phyloP scores from a whole-genome alignment of 257 asterid genomes.

The Catharanthus roseus region DNA sequence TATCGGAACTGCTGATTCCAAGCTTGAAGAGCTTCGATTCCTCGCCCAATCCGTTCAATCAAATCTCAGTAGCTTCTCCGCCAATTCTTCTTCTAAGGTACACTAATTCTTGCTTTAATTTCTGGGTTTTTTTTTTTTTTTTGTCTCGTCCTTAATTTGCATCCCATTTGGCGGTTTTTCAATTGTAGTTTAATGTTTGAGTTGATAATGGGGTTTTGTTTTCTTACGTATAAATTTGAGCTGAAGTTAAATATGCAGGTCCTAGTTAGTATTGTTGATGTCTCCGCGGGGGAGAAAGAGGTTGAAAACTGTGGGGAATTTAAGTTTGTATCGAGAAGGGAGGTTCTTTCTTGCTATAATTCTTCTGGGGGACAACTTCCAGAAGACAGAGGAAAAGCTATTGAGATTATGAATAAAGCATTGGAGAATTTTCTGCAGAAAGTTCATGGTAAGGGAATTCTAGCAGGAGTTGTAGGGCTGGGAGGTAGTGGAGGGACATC shows the following conservation, averaged over 20 bases:
- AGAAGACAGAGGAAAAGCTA: conserved; percentile 76
- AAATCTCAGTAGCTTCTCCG: conserved; percentile 44
- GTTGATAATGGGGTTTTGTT: no score
- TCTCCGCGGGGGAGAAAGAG: conserved; percentile 48
- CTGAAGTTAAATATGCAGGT: conserved; percentile 38
- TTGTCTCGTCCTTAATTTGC: neutral
- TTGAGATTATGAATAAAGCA: conserved; percentile 57
- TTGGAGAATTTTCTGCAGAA: conserved; percentile 45
- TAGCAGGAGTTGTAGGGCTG: conserved; percentile 82
- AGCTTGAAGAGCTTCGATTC: conserved; percentile 67
- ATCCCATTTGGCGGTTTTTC: neutral
- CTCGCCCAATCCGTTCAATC: conserved; percentile 54
- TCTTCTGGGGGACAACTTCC: conserved; percentile 49
- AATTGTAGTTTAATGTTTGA: neutral
- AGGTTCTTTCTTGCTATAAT: conserved; percentile 50
- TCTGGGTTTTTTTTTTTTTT: neutral
- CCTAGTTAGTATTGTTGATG: conserved; percentile 68
- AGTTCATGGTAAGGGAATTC: conserved; percentile 33
- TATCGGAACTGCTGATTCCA: conserved; percentile 86
- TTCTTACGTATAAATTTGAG: no score
- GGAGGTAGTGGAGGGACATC: conserved; percentile 99
- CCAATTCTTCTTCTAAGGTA: conserved; percentile 47
- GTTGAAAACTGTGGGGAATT: conserved; percentile 51
- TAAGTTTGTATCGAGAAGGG: conserved; percentile 57
- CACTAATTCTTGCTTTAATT: neutral